Conservation (phyloP, 176 grass and related monocot species). For the Olyra latifolia region DNA sequence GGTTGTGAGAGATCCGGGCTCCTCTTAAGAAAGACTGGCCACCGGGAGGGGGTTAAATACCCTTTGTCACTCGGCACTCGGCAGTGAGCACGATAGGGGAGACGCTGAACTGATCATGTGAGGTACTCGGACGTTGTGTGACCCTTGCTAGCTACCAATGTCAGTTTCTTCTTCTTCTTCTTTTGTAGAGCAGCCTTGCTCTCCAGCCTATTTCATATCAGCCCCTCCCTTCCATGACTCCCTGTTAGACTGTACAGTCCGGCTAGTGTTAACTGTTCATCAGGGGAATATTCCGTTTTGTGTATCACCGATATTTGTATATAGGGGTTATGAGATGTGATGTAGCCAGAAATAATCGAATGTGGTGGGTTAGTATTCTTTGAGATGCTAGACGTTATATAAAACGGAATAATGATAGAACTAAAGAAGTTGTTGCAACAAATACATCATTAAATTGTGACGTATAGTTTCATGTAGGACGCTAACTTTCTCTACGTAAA, state of each 20-base stretch:
- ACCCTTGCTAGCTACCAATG: neutral
- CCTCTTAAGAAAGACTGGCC: conserved; percentile 3
- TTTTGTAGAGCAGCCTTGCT: neutral
- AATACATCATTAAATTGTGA: too few relatives aligned
- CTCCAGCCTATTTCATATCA: conserved; percentile 9
- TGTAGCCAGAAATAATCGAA: too few relatives aligned
- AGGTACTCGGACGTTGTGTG: neutral
- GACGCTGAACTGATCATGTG: conserved; percentile 23
- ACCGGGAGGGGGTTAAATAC: conserved; percentile 26
- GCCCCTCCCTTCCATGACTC: neutral
- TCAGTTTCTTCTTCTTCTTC: neutral
- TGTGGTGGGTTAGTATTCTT: too few relatives aligned
- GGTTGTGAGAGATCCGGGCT: conserved; percentile 10
- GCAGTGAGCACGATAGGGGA: conserved; percentile 16
- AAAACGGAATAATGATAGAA: too few relatives aligned
- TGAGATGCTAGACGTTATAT: too few relatives aligned
- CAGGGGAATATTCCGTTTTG: conserved; percentile 10
- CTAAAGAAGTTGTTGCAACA: too few relatives aligned
- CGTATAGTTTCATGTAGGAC: neutral
- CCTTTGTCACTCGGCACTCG: conserved; percentile 31
- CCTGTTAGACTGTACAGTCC: neutral
- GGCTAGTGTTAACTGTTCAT: neutral
- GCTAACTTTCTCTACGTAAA: neutral
- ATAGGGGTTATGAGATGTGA: too few relatives aligned
- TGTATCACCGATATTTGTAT: neutral